Conservation (phyloP, 441 rosid genomes). For the Pelargonium myrrhifolium region DNA sequence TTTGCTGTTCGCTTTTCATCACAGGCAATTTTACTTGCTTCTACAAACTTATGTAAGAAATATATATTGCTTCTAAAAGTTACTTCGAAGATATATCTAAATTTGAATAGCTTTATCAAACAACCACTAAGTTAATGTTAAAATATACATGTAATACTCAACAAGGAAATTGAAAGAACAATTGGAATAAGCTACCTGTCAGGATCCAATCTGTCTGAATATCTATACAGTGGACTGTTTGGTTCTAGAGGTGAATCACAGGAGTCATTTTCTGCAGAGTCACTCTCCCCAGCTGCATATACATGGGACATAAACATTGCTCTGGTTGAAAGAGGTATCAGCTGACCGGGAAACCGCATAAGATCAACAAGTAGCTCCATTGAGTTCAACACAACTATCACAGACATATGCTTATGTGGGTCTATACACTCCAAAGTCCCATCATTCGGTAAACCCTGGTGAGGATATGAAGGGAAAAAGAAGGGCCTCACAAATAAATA, state of each 20-base stretch:
- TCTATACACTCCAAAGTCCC: slow-evolving; percentile 70
- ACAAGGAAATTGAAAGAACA: background rate
- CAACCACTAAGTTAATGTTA: background rate
- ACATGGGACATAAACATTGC: slow-evolving; percentile 93
- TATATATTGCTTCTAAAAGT: no score
- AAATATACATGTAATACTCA: background rate
- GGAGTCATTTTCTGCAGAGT: slow-evolving; percentile 99
- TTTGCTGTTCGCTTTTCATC: no score
- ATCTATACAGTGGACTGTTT: slow-evolving; percentile 91
- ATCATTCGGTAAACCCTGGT: slow-evolving; percentile 91
- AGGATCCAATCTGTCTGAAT: slow-evolving; percentile 71
- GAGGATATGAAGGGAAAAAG: slow-evolving; percentile 9
- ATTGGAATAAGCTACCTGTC: slow-evolving; percentile 45
- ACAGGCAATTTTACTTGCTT: no score
- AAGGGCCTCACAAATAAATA: background rate
- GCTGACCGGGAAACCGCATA: slow-evolving; percentile 92
- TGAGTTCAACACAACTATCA: slow-evolving; percentile 77
- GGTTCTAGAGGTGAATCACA: slow-evolving; percentile 99
- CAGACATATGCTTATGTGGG: slow-evolving; percentile 88
- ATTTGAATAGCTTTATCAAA: no score
- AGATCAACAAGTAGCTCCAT: slow-evolving; percentile 92
- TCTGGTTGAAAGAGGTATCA: slow-evolving; percentile 76
- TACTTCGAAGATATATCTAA: no score
- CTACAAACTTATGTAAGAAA: no score
- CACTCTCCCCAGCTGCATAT: slow-evolving; percentile 98